A percentile compares a stretch with the other conserved stretches of the same genome.
Conservation (phyloP, 305 asterid genomes). For the Solanum chacoense region DNA sequence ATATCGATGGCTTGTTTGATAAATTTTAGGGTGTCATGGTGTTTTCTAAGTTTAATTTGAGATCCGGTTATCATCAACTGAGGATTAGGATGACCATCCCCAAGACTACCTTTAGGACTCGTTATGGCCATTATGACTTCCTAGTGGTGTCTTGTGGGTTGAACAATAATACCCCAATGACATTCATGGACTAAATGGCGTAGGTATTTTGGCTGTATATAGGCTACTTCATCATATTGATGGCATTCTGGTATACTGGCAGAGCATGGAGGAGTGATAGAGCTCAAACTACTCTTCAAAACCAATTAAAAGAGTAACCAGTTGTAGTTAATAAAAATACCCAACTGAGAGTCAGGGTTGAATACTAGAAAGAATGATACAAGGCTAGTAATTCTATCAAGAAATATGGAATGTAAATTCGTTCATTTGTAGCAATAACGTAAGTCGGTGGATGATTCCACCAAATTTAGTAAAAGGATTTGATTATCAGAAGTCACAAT, state of each 20-base stretch:
- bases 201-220: background rate
- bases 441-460: background rate
- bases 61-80: background rate
- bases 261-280: background rate
- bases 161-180: background rate
- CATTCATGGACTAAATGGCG: background rate
- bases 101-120: background rate
- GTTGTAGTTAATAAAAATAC: background rate
- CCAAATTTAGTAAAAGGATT: background rate
- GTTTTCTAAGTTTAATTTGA: background rate
- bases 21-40: background rate
- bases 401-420: background rate
- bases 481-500: background rate
- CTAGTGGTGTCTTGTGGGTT: background rate
- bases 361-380: background rate
- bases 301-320: background rate
- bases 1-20: background rate
- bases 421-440: background rate
- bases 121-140: background rate
- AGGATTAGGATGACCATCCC: background rate
- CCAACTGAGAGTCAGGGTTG: background rate
- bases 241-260: background rate
- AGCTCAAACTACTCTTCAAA: background rate
- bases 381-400: background rate
- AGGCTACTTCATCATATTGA: background rate